Base-by-base conservation (phyloP, 306 rosid species). In the Acacia crassicarpa region DNA sequence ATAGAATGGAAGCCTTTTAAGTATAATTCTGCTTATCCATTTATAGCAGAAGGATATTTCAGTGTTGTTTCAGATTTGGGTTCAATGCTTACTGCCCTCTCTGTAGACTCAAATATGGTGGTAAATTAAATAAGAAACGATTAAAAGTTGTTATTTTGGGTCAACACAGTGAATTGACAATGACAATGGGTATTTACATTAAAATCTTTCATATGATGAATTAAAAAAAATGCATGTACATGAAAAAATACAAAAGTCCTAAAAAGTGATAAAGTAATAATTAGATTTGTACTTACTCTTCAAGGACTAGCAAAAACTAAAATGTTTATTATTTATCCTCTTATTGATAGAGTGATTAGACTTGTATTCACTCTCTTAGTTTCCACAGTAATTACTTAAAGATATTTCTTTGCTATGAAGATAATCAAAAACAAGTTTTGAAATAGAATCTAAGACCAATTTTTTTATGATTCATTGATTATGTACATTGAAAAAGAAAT, bases 251-350 rank as follows among this genome's bases (percentile, higher is more conserved):
- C 22, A 59, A 59, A 22, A 77, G 16, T 46, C 59, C 56, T 48
- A 77, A 56, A n/a, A 69, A 78, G 32, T 84, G 77, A 66, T 27
- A 27, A 27, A 27, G 30, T n/a, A n/a, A n/a, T 27, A 27, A 27
- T 0, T 27, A 27, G 30, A 27, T 1, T 27, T 27, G 30, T 27
- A 27, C 30, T 27, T 1, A 27, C 30, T 27, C 1, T 27, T 27
- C 1, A n/a, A n/a, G 27, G 1, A 27, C 27, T 27, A 30, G 32
- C 2, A 30, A 30, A 2, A 30, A 30, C 32, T 30, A 2, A 2
- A 30, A 30, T 1, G 2, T 30, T 2, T 2, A 30, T 30, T 1
- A 30, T 30, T 30, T 30, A 30, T 1, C 32, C 2, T 30, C 2
- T 30, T 30, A 30, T 30, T 30, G 32, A 30, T 30, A 30, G 32